Conservation (phyloP, 2,329 filamentous ascomycete species). For the Chalaropsis thielavioides region DNA sequence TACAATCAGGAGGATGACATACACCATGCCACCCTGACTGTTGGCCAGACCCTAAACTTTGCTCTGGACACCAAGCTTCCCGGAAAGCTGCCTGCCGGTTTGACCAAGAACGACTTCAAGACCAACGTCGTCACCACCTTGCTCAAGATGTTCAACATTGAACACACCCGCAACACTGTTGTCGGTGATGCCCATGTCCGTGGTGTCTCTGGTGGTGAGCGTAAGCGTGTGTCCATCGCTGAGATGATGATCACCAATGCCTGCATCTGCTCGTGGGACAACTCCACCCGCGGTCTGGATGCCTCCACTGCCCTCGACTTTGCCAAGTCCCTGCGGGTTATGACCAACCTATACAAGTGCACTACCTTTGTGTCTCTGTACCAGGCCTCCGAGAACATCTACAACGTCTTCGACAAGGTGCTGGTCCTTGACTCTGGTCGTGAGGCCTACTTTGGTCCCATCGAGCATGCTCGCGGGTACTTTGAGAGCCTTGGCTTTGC, state of each 20-base stretch:
- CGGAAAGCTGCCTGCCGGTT: slow-evolving; percentile 59
- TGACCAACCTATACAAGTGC: slow-evolving; percentile 72
- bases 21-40: slow-evolving; percentile 72
- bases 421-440: slow-evolving; percentile 63
- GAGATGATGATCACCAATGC: slow-evolving; percentile 68
- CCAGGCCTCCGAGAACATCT: slow-evolving; percentile 72
- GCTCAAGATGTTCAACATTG: slow-evolving; percentile 86
- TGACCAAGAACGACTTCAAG: slow-evolving; percentile 62
- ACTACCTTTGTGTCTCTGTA: slow-evolving; percentile 79
- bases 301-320: slow-evolving; percentile 54
- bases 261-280: slow-evolving; percentile 62
- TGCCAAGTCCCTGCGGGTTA: slow-evolving; percentile 54
- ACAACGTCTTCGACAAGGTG: slow-evolving; percentile 68
- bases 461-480: slow-evolving; percentile 52
- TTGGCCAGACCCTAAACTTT: slow-evolving; percentile 75
- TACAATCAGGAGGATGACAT: slow-evolving; percentile 82
- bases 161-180: slow-evolving; percentile 71
- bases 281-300: slow-evolving; percentile 55
- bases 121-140: slow-evolving; percentile 58
- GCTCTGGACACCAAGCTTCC: slow-evolving; percentile 76
- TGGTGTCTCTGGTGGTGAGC: slow-evolving; percentile 65
- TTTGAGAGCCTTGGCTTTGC: slow-evolving; percentile 66
- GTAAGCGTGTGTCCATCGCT: slow-evolving; percentile 68
- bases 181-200: slow-evolving; percentile 72
- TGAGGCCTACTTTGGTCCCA: slow-evolving; percentile 62